Evolutionary conservation across 306 rosid species (phyloP), one percentile per base, ranked within the genome.

Genomic region (Cicer judaicum): DNA sequence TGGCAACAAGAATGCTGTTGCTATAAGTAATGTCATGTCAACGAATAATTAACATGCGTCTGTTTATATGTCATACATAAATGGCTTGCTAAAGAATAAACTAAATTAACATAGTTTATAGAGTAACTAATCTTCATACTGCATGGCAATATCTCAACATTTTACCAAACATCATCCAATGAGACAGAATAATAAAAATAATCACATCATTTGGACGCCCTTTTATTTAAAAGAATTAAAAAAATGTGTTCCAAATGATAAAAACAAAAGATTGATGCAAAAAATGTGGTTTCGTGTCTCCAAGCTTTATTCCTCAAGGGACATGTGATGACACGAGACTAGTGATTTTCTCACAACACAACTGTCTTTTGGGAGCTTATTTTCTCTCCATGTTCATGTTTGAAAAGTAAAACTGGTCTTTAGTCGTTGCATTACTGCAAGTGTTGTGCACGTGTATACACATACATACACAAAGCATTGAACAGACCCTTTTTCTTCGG

Each of bases 81-180:
- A 71, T 55, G 10, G 39, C 13, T 24, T 12, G 46, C 54, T 2
- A 50, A 49, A 66, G 55, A 50, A 49, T 11, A 57, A 19, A 14
- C 59, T 12, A 64, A 48, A 42, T 43, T 18, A 57, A 16, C 57
- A 56, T 75, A 74, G 46, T 64, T 44, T 43, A 52, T 36, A 47
- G 48, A 55, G 68, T 36, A 64, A 15, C 47, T 38, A 18, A 34
- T 36, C 57, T 11, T 9, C 70, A 66, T 9, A 16, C 56, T 21
- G 59, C 74, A 46, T 63, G 68, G 38, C 56, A 70, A 53, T 3
- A 12, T 80, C 14, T 81, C 50, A 38, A 81, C 63, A 76, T 36
- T 64, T 74, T 38, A 38, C 21, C 15, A 14, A 54, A 49, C 59
- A 76, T 11, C 39, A 56, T 63, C 65, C 39, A 10, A 70, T 42